Base-by-base conservation (phyloP, 176 grass and related monocot species). In the Paspalum notatum region DNA sequence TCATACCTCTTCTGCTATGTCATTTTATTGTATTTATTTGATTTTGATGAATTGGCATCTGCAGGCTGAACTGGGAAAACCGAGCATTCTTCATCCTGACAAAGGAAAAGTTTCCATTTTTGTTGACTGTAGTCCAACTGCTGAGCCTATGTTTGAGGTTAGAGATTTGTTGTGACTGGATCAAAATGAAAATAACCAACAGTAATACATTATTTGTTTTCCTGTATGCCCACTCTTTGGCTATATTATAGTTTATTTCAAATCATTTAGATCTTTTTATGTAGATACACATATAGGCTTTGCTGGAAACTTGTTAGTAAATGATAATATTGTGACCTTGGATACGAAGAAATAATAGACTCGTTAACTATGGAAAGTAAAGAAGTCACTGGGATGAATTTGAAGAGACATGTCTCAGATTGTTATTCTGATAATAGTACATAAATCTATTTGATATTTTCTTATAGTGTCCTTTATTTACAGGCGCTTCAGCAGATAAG, bases 81-180 rank as follows among this genome's bases (percentile, higher is more conserved):
- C 92, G 55, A 92, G 52, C 62, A 72, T 85, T 83, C 87, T 94
- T 62, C 88, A 94, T 48, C 91, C 90, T 40, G 95, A 90, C 72
- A 90, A 94, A 88, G 95, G 95, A 70, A 97, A 94, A 80, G 85
- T 97, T 83, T 84, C 79, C 66, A 94, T 97, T 66, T 97, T 90
- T 68, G 77, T 94, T 38, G 91, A 97, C 44, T 97, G 95, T 61
- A 97, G 95, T 49, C 80, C 91, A 74, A 94, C 87, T 62, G 91
- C 91, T 58, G 85, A 90, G 11, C 90, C 95, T 65, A 83, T 80
- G 39, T 97, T 92, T 83, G 90, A 94, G 91, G 94, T 97, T 85
- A 52, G 86, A 74, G 20, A 66, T 60, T 71, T 72, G 16, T 55
- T 67, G 8, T 88, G 5, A 38, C 59, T 71, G 26, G 66, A 66